Evolutionary conservation across 139 green algal species (phyloP).

Genomic region (Chlamydomonas schloesseri): DNA sequence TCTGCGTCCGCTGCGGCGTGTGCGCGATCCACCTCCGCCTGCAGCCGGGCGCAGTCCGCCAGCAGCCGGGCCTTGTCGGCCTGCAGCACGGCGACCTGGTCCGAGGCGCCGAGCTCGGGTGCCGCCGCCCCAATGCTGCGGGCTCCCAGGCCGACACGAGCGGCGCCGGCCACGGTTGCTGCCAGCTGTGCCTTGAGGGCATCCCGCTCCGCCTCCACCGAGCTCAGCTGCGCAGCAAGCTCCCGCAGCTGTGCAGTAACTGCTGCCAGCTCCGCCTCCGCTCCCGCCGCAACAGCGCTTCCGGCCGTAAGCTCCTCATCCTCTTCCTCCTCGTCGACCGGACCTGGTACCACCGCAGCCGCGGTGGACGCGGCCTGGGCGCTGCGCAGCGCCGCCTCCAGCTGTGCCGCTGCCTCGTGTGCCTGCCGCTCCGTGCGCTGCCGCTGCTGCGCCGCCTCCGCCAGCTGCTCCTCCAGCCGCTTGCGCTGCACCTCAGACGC

Average conservation of each 20-base stretch:
- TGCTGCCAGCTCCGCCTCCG: not conserved
- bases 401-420: not conserved
- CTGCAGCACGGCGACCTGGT: not conserved
- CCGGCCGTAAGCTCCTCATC: not conserved
- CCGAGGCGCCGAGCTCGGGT: not conserved
- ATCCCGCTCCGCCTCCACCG: not conserved
- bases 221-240: not conserved
- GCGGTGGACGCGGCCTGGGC: too few species aligned
- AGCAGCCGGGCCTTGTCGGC: slow-evolving; percentile 8
- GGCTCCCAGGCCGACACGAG: too few species aligned
- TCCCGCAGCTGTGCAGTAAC: not conserved
- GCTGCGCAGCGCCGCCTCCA: not conserved
- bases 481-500: not conserved
- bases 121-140: too few species aligned
- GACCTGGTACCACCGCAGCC: too few species aligned
- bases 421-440: not conserved
- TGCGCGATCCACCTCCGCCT: not conserved
- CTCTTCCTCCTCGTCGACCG: not conserved
- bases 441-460: not conserved
- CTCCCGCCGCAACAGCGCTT: too few species aligned
- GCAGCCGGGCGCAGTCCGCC: not conserved
- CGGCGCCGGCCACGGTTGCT: too few species aligned
- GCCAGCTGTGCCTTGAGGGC: not conserved
- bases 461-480: not conserved
- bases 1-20: not conserved